Base-by-base conservation (phyloP, 2,329 filamentous ascomycete species). In the Ceratocystis cubensis region DNA sequence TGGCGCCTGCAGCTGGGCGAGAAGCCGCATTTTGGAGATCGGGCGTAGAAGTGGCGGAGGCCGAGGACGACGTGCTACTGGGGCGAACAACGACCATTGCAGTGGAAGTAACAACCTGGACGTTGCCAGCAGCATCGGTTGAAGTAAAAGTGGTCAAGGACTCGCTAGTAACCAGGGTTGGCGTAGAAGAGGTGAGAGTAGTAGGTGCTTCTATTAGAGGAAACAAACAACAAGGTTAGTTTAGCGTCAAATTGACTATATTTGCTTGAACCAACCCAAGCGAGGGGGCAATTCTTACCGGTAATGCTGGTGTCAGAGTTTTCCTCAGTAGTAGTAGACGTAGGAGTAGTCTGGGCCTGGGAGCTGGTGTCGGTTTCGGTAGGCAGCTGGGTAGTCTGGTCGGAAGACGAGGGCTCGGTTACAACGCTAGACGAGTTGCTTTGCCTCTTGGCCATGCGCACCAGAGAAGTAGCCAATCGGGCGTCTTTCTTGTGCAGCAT, bases 391-490 rank as follows among this genome's bases (percentile, higher is more conserved):
- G 69, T 28, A 64, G 65, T 69, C 30, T 62, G 50, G 5, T 68
- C 69, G 2, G 72, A 67, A 17, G 71, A 67, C 17, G 69, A 48
- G 20, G 69, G 50, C 8, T 66, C 66, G 25, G 70, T 71, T 17
- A 72, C 74, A 65, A 74, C 76, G 45, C 72, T 73, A 61, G 74
- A 73, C 56, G 69, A 72, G 65, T 76, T 74, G 69, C 85, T 72
- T 69, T 76, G 82, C 69, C 87, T 82, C 75, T 84, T 85, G 46
- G 83, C 87, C 66, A 91, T 76, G 67, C 84, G 82, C 66, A 87
- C 79, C 69, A 89, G 77, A 67, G 82, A 82, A 8, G 80, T 83
- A 20, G 86, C 85, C 46, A 88, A 77, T 46, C 81, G 78, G 25
- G 84, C 81, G 72, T 89, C 81, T 69, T 82, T 80, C 56, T 78